Evolutionary conservation across 148 eudicot species (phyloP).

Genomic region (Vaccinium myrtillus): DNA sequence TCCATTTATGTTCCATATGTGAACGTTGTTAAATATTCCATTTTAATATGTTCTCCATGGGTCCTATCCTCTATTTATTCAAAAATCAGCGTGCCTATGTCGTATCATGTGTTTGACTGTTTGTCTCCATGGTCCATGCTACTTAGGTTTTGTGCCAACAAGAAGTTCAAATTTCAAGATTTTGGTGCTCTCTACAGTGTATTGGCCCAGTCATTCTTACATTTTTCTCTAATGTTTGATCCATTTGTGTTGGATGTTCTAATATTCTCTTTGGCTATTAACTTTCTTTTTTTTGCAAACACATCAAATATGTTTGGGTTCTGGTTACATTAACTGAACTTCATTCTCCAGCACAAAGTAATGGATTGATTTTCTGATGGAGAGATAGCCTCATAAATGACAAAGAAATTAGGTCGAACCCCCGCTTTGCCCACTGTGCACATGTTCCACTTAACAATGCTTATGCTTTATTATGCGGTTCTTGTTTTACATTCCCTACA

Average conservation of each 20-base stretch:
- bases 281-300: background rate
- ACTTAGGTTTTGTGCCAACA: too few species aligned
- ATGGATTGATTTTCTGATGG: background rate
- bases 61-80: too few species aligned
- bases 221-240: background rate
- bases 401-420: slow-evolving; percentile 5
- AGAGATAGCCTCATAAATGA: background rate
- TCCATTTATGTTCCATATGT: too few species aligned
- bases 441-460: background rate
- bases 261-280: background rate
- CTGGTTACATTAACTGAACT: background rate
- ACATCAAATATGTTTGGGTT: background rate
- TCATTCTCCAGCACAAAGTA: background rate
- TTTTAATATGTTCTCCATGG: too few species aligned
- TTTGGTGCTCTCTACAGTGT: background rate
- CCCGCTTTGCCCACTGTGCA: background rate
- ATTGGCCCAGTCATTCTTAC: background rate
- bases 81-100: too few species aligned
- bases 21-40: too few species aligned
- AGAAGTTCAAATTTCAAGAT: background rate
- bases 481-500: background rate
- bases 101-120: too few species aligned
- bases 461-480: background rate
- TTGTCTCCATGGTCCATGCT: too few species aligned
- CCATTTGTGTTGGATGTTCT: background rate